Evolutionary conservation across 192 early-diverging fungal species (phyloP).

Genomic region (Umbelopsis sp.): DNA sequence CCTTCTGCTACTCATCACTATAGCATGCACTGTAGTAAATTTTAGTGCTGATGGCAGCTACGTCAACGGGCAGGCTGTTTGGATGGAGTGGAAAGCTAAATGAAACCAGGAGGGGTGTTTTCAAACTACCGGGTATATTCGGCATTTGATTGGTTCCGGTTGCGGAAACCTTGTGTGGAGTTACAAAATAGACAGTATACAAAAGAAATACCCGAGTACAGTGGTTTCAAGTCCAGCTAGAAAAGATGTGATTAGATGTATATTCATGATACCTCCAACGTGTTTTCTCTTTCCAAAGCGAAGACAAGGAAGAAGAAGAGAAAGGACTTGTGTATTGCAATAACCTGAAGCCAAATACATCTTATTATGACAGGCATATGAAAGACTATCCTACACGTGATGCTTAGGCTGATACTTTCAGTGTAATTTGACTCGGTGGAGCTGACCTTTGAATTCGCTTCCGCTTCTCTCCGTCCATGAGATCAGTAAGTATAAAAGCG

Average conservation of each 20-base stretch:
- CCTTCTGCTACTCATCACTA: too few relatives aligned
- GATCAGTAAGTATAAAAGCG: slow-evolving; percentile 5
- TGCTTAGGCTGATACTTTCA: slow-evolving; percentile 17
- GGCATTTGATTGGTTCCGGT: slow-evolving; percentile 22
- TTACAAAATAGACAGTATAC: not conserved
- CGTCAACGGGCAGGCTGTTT: too few relatives aligned
- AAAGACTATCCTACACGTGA: slow-evolving; percentile 10
- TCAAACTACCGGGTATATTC: slow-evolving; percentile 22
- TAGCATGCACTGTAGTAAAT: too few relatives aligned
- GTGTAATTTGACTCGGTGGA: slow-evolving; percentile 17
- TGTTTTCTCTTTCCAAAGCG: not conserved
- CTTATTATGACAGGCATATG: slow-evolving; percentile 6
- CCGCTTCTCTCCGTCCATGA: slow-evolving; percentile 20
- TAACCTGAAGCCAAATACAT: not conserved
- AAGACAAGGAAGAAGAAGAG: not conserved
- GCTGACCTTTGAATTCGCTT: slow-evolving; percentile 17
- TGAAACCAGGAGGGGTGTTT: slow-evolving; percentile 1
- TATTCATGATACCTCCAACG: not conserved
- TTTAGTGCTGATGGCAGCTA: too few relatives aligned
- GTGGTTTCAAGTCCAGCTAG: not conserved
- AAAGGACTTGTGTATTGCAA: not conserved
- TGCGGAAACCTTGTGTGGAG: slow-evolving; percentile 21
- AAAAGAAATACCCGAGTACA: not conserved
- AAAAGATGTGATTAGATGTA: not conserved
- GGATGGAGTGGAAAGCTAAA: not conserved